Percentiles rank a stretch among this genome's conserved stretches.
These are phyloP conservation scores for Musa beccarii DNA, from an alignment of 176 grass and related monocot species.

Conservation along the genomic window DNA sequence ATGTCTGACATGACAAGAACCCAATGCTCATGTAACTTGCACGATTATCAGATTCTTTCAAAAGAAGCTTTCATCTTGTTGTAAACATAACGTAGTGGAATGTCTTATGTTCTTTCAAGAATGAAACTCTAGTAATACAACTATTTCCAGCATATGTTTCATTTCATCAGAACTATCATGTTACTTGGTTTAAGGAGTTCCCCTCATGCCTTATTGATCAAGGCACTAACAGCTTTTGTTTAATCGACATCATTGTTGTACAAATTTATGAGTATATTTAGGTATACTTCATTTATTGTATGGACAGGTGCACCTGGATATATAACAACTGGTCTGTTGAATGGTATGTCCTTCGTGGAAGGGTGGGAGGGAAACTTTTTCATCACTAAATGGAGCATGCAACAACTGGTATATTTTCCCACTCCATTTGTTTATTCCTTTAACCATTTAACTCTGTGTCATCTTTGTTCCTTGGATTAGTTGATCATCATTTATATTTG, in stretches of 20 bases:
- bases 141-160: too few species aligned
- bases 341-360: conserved; percentile 96
- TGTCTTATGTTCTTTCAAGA: too few species aligned
- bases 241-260: background rate
- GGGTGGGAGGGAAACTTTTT: conserved; percentile 92
- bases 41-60: too few species aligned
- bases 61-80: too few species aligned
- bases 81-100: too few species aligned
- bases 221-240: too few species aligned
- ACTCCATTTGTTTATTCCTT: background rate
- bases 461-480: background rate
- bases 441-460: background rate
- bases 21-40: too few species aligned
- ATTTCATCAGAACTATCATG: too few species aligned
- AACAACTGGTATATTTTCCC: conserved; percentile 72
- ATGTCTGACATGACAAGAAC: too few species aligned
- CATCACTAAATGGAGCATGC: conserved; percentile 95
- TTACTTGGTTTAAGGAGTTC: too few species aligned
- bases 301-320: conserved; percentile 90
- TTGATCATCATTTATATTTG: background rate
- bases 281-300: conserved; percentile 4
- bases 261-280: background rate
- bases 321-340: conserved; percentile 77
- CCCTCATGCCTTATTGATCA: too few species aligned
- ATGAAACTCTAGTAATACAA: too few species aligned